Conservation (phyloP, 2,329 filamentous ascomycete species). For the Fusarium sambucinum region DNA sequence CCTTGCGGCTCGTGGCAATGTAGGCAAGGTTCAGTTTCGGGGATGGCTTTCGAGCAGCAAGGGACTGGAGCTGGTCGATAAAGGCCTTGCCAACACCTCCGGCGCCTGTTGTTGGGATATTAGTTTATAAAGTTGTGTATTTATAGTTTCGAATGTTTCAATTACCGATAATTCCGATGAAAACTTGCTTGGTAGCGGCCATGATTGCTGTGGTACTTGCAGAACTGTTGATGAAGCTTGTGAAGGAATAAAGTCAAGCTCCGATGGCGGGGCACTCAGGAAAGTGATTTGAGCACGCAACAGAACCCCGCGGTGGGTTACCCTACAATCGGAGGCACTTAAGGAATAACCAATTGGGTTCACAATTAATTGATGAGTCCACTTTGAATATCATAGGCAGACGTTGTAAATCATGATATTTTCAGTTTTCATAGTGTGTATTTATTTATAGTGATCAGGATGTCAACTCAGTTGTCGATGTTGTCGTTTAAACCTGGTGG, state of each 20-base stretch:
- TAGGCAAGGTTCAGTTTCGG: slow-evolving; percentile 83
- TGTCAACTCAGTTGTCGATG: not conserved
- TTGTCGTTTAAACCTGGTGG: not conserved
- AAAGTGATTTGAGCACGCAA: slow-evolving; percentile 39
- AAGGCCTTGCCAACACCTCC: slow-evolving; percentile 95
- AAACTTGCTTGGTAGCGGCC: slow-evolving; percentile 61
- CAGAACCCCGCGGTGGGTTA: slow-evolving; percentile 47
- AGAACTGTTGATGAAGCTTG: slow-evolving; percentile 35
- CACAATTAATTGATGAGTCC: slow-evolving; percentile 25
- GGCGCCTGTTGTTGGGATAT: slow-evolving; percentile 69
- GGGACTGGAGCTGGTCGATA: slow-evolving; percentile 80
- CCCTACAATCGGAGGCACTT: slow-evolving; percentile 39
- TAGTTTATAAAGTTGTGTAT: slow-evolving; percentile 10
- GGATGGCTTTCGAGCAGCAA: slow-evolving; percentile 74
- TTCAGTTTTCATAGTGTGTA: not conserved
- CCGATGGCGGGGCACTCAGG: slow-evolving; percentile 54
- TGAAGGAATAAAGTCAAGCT: slow-evolving; percentile 48
- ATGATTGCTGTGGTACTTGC: slow-evolving; percentile 50
- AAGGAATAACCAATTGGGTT: slow-evolving; percentile 30
- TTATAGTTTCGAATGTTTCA: not conserved
- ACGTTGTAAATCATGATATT: not conserved
- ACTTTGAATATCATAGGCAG: slow-evolving; percentile 3
- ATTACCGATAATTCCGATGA: slow-evolving; percentile 66
- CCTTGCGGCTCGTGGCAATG: slow-evolving; percentile 86
- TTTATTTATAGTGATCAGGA: not conserved